Conservation (phyloP, 2,329 filamentous ascomycete genomes). For the Akanthomyces muscarius region DNA sequence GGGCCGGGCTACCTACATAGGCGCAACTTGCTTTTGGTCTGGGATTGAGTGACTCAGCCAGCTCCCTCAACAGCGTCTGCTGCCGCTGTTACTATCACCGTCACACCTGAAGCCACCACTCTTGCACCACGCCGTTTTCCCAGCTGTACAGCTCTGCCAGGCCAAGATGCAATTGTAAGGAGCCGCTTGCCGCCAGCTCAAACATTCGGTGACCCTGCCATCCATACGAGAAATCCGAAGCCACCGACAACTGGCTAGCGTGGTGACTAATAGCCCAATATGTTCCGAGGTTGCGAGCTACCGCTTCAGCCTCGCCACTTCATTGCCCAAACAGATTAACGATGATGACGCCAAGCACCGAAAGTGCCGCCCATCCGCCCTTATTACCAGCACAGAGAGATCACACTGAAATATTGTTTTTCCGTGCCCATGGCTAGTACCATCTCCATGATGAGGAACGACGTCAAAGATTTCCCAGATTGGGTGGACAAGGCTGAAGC, state of each 20-base stretch:
- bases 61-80: too few relatives aligned
- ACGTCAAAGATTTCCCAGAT: background rate
- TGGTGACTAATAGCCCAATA: background rate
- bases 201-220: background rate
- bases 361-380: too few relatives aligned
- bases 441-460: background rate
- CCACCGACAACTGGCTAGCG: background rate
- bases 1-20: too few relatives aligned
- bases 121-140: too few relatives aligned
- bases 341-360: background rate
- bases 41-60: too few relatives aligned
- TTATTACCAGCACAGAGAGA: too few relatives aligned
- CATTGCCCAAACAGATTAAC: background rate
- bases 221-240: background rate
- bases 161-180: background rate
- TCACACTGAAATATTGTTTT: background rate
- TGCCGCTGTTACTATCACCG: background rate
- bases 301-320: constrained; percentile 1
- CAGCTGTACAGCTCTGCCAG: background rate
- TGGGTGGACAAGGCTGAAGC: background rate
- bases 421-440: background rate
- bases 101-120: background rate
- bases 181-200: background rate
- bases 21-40: too few relatives aligned
- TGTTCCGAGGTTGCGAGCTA: background rate